These are phyloP conservation scores for Boletus vinaceobasis DNA, from an alignment of 768 basidiomycete genomes.

Conservation along the genomic window DNA sequence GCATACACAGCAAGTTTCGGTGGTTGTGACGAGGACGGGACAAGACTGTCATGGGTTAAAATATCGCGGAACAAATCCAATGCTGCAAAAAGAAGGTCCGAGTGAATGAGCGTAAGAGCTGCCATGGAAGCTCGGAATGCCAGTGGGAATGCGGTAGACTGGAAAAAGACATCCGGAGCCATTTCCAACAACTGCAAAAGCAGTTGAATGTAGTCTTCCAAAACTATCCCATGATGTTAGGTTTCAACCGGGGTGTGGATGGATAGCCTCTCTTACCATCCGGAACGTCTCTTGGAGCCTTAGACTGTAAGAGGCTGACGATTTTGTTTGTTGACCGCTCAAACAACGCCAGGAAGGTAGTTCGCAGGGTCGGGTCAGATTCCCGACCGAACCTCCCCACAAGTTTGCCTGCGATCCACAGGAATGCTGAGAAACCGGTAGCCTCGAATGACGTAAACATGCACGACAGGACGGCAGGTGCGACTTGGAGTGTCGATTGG, in stretches of 20 bases:
- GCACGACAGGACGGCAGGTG: constrained; percentile 66
- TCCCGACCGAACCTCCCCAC: constrained; percentile 74
- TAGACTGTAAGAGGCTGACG: constrained; percentile 61
- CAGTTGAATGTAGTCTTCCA: constrained; percentile 92
- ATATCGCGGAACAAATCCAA: constrained; percentile 78
- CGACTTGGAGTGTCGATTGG: constrained; percentile 57
- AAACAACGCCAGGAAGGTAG: constrained; percentile 60
- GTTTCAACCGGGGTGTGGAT: background rate
- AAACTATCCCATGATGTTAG: constrained; percentile 48
- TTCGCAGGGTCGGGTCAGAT: constrained; percentile 51
- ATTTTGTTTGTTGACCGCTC: constrained; percentile 75
- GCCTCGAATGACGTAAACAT: constrained; percentile 78
- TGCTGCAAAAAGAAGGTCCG: constrained; percentile 77
- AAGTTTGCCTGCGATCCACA: constrained; percentile 93
- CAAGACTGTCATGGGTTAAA: constrained; percentile 69
- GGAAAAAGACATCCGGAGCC: constrained; percentile 74
- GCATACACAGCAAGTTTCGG: constrained; percentile 64
- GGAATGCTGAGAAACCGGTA: constrained; percentile 79
- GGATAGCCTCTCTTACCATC: constrained; percentile 65
- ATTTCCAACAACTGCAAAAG: constrained; percentile 63
- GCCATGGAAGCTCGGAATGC: constrained; percentile 76
- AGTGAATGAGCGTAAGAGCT: constrained; percentile 77
- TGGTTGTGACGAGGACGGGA: constrained; percentile 45
- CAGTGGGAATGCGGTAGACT: constrained; percentile 70
- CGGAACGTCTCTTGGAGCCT: constrained; percentile 71